Base-by-base conservation (phyloP, 371 early-diverging fungal species). In the Lichtheimia ramosa region DNA sequence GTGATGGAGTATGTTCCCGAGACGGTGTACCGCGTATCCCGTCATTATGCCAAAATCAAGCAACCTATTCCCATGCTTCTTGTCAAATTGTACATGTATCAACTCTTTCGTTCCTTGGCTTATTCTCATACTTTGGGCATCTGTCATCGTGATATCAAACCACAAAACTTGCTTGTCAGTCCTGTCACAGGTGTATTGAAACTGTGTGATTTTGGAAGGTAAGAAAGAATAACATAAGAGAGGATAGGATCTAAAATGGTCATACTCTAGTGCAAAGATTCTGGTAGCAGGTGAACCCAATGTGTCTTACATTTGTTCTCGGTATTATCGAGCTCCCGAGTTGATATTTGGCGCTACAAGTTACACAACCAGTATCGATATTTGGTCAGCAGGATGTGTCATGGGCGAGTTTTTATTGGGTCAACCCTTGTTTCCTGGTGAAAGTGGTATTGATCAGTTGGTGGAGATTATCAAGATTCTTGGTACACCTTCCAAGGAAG, bases 91-190 rank as follows among this genome's bases (percentile, higher is more conserved):
- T 97, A 94, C 79, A 95, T 96, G 91, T 96, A 96, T 74, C 98
- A 98, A 71, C 77, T 98, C 54, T 92, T 96, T 82, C 84, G 96
- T 51, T 91, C 97, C 51, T 84, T 99, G 54, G 94, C 94, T 52
- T 96, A 98, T 70, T 92, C 94, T 64, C 99, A 99, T 75, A 82
- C 94, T 8, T 74, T 92, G 54, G 99, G 99, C 18, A 96, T 91
- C 58, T 92, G 96, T 70, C 97, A 96, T 62, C 85, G 99, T 51
- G 99, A 99, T 75, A 96, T 99, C 76, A 99, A 99, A 78, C 99
- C 99, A 48, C 99, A 98, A 70, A 99, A 99, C 71, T 79, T 99
- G 71, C 85, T 99, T 43, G 85, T 99, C 51, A 90, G 97, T 74
- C 92, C 93, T 42, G 61, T 75, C 23, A 86, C 86, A 2, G 95